These are phyloP conservation scores for Amorphotheca resinae DNA, from an alignment of 495 filamentous ascomycete species.

Conservation along the genomic window DNA sequence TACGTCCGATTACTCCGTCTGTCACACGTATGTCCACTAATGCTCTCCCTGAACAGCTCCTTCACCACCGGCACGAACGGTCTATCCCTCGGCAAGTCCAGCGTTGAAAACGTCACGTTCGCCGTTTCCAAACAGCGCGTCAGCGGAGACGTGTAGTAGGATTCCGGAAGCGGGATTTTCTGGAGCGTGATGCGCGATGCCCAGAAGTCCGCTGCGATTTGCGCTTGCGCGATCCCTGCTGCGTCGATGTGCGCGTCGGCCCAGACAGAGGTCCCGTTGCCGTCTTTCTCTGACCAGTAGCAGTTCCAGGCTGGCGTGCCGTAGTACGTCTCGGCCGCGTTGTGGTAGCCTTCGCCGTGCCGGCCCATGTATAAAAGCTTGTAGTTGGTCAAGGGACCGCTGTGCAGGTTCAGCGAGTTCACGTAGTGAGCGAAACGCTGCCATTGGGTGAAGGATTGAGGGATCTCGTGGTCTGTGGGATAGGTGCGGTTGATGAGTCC, in stretches of 20 bases:
- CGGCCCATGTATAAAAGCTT: conserved; percentile 58
- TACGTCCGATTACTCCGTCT: conserved; percentile 43
- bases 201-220: conserved; percentile 51
- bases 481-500: conserved; percentile 53
- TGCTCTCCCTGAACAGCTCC: conserved; percentile 58
- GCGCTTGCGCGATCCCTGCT: conserved; percentile 48
- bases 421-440: conserved; percentile 50
- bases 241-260: conserved; percentile 53
- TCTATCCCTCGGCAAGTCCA: conserved; percentile 33
- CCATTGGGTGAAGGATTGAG: conserved; percentile 44
- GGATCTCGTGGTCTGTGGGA: conserved; percentile 29
- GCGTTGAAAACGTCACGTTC: conserved; percentile 43
- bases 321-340: conserved; percentile 49
- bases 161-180: conserved; percentile 49
- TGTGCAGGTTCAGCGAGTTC: conserved; percentile 35
- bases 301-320: conserved; percentile 62
- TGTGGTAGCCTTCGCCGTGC: conserved; percentile 62
- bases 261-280: conserved; percentile 57
- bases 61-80: conserved; percentile 53
- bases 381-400: conserved; percentile 40
- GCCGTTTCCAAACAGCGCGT: conserved; percentile 55
- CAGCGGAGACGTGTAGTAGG: conserved; percentile 58
- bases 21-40: conserved; percentile 70
- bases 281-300: conserved; percentile 58
- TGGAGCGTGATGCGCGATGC: conserved; percentile 34